A percentile compares a stretch with the other conserved stretches of the same genome.
These are phyloP conservation scores for Trypanosoma rangeli DNA, from an alignment of 208 protist genomes.

Conservation along the genomic window DNA sequence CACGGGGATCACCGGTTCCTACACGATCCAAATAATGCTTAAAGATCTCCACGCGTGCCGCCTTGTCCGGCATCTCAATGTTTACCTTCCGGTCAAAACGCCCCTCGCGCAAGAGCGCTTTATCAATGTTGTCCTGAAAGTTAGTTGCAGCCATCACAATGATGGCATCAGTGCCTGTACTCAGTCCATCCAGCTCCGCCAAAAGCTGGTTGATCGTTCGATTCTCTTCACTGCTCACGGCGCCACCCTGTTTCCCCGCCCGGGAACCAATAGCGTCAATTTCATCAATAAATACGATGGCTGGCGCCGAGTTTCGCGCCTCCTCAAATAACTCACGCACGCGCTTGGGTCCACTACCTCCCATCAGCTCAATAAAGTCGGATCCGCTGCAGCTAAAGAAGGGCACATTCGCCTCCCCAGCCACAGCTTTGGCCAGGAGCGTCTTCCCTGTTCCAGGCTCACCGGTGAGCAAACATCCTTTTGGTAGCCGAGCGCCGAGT, in stretches of 20 bases:
- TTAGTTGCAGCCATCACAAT: slow-evolving; percentile 98
- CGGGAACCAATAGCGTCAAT: slow-evolving; percentile 97
- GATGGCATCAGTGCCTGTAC: slow-evolving; percentile 81
- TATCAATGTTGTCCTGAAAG: slow-evolving; percentile 95
- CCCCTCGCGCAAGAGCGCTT: slow-evolving; percentile 85
- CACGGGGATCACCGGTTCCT: slow-evolving; percentile 78
- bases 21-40: slow-evolving; percentile 78
- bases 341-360: slow-evolving; percentile 94
- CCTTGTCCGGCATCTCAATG: slow-evolving; percentile 86
- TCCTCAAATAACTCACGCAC: slow-evolving; percentile 96
- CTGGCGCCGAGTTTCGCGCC: slow-evolving; percentile 92
- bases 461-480: slow-evolving; percentile 95
- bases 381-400: slow-evolving; percentile 96
- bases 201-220: slow-evolving; percentile 97
- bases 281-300: slow-evolving; percentile 98
- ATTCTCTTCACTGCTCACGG: slow-evolving; percentile 91
- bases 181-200: slow-evolving; percentile 95
- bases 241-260: slow-evolving; percentile 65
- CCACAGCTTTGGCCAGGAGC: slow-evolving; percentile 97
- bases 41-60: slow-evolving; percentile 82
- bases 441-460: slow-evolving; percentile 98
- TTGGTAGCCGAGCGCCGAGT: slow-evolving; percentile 96
- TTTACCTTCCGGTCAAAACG: slow-evolving; percentile 89
- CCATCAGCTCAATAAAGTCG: slow-evolving; percentile 97
- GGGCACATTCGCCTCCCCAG: slow-evolving; percentile 93